Evolutionary conservation across 2,329 filamentous ascomycete species (phyloP), one percentile per base, ranked within the genome.

Genomic region (Coniella lustricola): DNA sequence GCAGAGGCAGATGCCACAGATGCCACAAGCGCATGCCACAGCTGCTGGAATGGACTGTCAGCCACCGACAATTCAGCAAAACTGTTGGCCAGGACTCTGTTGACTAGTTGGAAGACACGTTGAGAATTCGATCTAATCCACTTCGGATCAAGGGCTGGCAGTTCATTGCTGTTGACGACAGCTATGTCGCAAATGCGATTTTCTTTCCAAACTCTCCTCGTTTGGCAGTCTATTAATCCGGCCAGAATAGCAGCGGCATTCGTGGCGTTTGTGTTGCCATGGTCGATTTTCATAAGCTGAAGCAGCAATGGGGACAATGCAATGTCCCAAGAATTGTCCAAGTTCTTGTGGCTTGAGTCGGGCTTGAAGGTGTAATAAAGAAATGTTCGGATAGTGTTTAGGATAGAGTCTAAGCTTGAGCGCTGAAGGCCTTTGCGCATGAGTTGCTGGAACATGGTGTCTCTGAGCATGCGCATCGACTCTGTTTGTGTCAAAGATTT

Each of bases 351-450:
- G 9, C 80, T 75, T 13, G 81, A 76, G 12, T 76, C 79, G 1
- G 91, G 90, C 48, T 82, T 83, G 59, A 95, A 82, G 3, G 82
- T 73, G 62, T 94, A 95, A 64, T 95, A 95, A 10, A 89, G 77
- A 1, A 97, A 73, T 48, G 84, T 89, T 64, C 85, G 86, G 49
- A 94, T 82, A 46, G 85, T 86, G 12, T 82, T 82, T 35, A 91
- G 59, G 12, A 81, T 74, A 2, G 72, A 68, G 51, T 67, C 72
- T 35, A 91, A 59, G 10, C 81, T 74, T 1, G 72, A 68, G 51
- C 67, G 71, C 49, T 73, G 76, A 7, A 84, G 74, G 46, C 82
- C 74, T 29, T 82, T 83, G 31, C 84, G 79, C 59, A 80, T 82
- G 55, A 91, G 71, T 57, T 87, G 87, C 48, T 75, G 81, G 12